A percentile compares a stretch with the other conserved stretches of the same genome.
These are phyloP conservation scores for Cladophialophora carrionii DNA, from an alignment of 2,329 filamentous ascomycete species.

Conservation along the genomic window DNA sequence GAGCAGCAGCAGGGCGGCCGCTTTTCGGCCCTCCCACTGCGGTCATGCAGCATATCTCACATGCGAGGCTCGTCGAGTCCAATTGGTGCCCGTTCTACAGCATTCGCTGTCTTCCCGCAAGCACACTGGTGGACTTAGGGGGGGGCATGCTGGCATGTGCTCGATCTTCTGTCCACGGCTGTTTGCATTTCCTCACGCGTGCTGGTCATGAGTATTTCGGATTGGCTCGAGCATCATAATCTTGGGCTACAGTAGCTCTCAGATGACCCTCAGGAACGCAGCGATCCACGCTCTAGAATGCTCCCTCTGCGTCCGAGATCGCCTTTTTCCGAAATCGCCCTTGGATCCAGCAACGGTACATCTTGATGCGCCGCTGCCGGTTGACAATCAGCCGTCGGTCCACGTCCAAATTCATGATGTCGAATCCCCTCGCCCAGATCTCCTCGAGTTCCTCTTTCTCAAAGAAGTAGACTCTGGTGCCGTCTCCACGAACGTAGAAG, in stretches of 20 bases:
- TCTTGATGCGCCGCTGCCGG: slow-evolving; percentile 85
- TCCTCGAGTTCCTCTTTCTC: slow-evolving; percentile 77
- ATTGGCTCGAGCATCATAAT: slow-evolving; percentile 4
- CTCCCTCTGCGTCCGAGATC: not conserved
- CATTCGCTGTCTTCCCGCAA: slow-evolving; percentile 10
- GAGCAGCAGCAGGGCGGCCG: not conserved
- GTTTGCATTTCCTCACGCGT: not conserved
- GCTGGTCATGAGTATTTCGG: not conserved
- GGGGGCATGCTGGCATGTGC: slow-evolving; percentile 7
- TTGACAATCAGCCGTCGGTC: slow-evolving; percentile 92
- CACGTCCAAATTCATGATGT: slow-evolving; percentile 76
- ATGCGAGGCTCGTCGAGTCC: slow-evolving; percentile 19
- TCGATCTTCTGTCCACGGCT: not conserved
- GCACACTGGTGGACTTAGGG: slow-evolving; percentile 8
- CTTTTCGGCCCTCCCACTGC: not conserved
- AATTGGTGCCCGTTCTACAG: slow-evolving; percentile 18
- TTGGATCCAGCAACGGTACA: slow-evolving; percentile 90
- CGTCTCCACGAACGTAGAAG: slow-evolving; percentile 94
- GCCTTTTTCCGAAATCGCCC: slow-evolving; percentile 48
- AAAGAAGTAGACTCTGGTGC: slow-evolving; percentile 97
- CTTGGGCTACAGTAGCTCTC: not conserved
- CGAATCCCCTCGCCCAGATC: slow-evolving; percentile 77
- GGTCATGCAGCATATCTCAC: slow-evolving; percentile 16
- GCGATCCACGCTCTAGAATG: not conserved
- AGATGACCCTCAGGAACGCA: too few species aligned